phyloP scores from a whole-genome alignment of 495 filamentous ascomycete species.

The Aspergillus sparsus region DNA sequence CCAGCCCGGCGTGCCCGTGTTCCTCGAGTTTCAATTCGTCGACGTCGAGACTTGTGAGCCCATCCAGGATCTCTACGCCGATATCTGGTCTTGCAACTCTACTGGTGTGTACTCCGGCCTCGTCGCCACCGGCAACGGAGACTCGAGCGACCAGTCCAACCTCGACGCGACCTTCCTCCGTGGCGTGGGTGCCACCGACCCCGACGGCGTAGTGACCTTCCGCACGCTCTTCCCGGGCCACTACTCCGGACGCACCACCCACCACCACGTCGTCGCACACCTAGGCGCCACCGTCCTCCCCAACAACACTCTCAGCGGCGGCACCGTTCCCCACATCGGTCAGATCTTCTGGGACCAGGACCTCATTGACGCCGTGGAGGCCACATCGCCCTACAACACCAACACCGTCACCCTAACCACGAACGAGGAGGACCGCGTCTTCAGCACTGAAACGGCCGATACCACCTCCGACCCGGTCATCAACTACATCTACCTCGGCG shows the following conservation, averaged over 20 bases:
- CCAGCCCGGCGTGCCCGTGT: conserved; percentile 56
- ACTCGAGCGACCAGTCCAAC: conserved; percentile 34
- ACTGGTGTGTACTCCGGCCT: conserved; percentile 60
- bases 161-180: conserved; percentile 53
- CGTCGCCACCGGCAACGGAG: conserved; percentile 52
- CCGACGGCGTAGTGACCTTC: conserved; percentile 52
- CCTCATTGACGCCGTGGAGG: conserved; percentile 50
- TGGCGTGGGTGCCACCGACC: conserved; percentile 52
- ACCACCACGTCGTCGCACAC: conserved; percentile 41
- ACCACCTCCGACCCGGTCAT: conserved; percentile 57
- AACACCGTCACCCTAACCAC: conserved; percentile 52
- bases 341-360: conserved; percentile 64
- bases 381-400: conserved; percentile 52
- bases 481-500: conserved; percentile 56
- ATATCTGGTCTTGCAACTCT: conserved; percentile 59
- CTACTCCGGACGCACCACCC: conserved; percentile 45
- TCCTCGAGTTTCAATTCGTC: conserved; percentile 60
- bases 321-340: conserved; percentile 50
- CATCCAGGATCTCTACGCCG: conserved; percentile 54
- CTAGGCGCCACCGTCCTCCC: conserved; percentile 32
- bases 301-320: conserved; percentile 38
- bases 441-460: conserved; percentile 38
- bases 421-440: conserved; percentile 56
- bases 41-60: conserved; percentile 58
- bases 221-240: conserved; percentile 57